Base-by-base conservation (phyloP, 2,329 filamentous ascomycete genomes). In the Simplicillium aogashimaense region DNA sequence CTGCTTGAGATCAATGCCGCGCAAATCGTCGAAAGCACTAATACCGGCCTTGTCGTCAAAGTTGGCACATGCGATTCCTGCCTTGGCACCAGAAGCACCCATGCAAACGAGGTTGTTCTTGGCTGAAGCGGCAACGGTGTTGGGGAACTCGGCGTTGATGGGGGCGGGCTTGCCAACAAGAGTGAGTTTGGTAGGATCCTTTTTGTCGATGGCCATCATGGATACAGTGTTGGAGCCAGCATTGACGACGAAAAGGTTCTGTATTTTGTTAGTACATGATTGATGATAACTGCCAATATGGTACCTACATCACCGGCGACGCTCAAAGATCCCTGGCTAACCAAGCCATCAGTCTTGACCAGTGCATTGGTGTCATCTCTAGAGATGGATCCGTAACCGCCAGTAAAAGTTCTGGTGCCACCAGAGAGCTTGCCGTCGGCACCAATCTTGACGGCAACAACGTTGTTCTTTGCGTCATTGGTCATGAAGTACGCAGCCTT, bases 401-500 rank as follows among this genome's bases (percentile, higher is more conserved):
- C 67, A 2, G 73, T 74, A 2, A 56, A 38, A 1, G 63, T 70
- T 2, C 61, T 50, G 2, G 56, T 57, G 1, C 66, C 69, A 3
- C 54, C 52, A 0, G 59, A 63, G 0, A 79, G 57, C 13, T 56
- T 64, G 0, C 76, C 75, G 40, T 75, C 58, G 0, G 46, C 35
- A 0, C 52, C 57, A 29, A 78, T 64, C 0, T 66, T 64, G 2
- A 79, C 40, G 0, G 73, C 66, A 2, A 76, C 59, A 2, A 79
- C 61, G 0, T 62, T 53, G 39, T 78, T 74, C 9, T 49, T 45
- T 0, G 63, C 47, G 3, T 70, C 63, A 47, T 81, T 81, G 29
- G 68, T 74, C 31, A 76, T 56, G 40, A 78, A 56, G 53, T 80
- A 80, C 14, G 78, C 50, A 0, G 73, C 74, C 50, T 70, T 71